These are phyloP conservation scores for Ustilago crameri DNA, from an alignment of 1,284 basidiomycete genomes.

Conservation along the genomic window DNA sequence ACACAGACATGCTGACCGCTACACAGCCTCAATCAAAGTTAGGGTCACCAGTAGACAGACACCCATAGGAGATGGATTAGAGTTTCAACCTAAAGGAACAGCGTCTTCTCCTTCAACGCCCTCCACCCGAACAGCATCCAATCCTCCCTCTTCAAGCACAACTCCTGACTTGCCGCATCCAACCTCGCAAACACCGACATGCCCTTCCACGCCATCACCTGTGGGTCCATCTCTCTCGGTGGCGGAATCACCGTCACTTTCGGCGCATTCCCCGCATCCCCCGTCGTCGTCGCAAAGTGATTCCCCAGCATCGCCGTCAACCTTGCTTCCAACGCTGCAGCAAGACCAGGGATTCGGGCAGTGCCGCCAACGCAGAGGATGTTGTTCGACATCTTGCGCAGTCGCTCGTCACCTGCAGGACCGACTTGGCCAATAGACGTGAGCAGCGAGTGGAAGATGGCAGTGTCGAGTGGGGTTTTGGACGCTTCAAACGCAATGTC, in stretches of 20 bases:
- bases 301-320: constrained; percentile 27
- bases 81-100: constrained; percentile 39
- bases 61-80: too few species aligned
- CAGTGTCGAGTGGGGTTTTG: constrained; percentile 91
- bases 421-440: constrained; percentile 69
- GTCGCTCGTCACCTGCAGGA: constrained; percentile 79
- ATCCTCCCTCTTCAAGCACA: constrained; percentile 87
- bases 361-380: constrained; percentile 88
- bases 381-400: constrained; percentile 86
- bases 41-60: too few species aligned
- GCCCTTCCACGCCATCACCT: constrained; percentile 92
- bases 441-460: constrained; percentile 81
- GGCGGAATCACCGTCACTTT: constrained; percentile 86
- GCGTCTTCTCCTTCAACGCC: constrained; percentile 70
- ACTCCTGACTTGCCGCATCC: constrained; percentile 81
- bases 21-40: too few species aligned
- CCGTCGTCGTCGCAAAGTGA: constrained; percentile 27
- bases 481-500: constrained; percentile 86
- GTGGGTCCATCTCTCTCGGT: constrained; percentile 90
- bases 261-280: constrained; percentile 45
- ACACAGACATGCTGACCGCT: too few species aligned
- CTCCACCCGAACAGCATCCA: constrained; percentile 76
- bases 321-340: constrained; percentile 64
- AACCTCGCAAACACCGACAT: constrained; percentile 92
- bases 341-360: constrained; percentile 71